Evolutionary conservation across 164 flowering plant genomes (phyloP).

Genomic region (Magnolia changhungtana): DNA sequence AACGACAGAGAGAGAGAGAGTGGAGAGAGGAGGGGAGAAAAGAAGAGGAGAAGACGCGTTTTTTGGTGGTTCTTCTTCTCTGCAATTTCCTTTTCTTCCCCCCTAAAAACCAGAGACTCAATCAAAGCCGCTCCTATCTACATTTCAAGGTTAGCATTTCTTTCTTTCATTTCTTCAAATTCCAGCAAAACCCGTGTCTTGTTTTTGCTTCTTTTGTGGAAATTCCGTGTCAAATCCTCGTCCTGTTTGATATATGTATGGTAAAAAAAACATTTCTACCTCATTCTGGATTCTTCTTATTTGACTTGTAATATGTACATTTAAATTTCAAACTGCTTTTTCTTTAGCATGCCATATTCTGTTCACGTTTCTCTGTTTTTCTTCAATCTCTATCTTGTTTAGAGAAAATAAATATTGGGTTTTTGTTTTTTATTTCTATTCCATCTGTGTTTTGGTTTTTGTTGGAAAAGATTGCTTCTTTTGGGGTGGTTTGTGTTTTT

Average conservation of each 20-base stretch:
- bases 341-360: background rate
- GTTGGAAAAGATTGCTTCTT: background rate
- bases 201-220: background rate
- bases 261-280: background rate
- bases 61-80: background rate
- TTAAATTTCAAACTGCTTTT: background rate
- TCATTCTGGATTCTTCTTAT: slow-evolving; percentile 1
- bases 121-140: background rate
- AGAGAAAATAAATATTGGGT: background rate
- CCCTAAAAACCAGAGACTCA: background rate
- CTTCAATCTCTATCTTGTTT: background rate
- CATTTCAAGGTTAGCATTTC: background rate
- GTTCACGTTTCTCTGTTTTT: background rate
- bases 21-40: background rate
- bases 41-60: background rate
- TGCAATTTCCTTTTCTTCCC: background rate
- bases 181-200: background rate
- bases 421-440: background rate
- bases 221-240: background rate
- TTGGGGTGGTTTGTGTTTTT: background rate
- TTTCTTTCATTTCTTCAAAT: background rate
- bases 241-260: background rate
- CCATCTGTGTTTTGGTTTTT: background rate
- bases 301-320: background rate
- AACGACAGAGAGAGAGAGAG: background rate